Base-by-base conservation (phyloP, 306 rosid species). In the Lathyrus tuberosus region DNA sequence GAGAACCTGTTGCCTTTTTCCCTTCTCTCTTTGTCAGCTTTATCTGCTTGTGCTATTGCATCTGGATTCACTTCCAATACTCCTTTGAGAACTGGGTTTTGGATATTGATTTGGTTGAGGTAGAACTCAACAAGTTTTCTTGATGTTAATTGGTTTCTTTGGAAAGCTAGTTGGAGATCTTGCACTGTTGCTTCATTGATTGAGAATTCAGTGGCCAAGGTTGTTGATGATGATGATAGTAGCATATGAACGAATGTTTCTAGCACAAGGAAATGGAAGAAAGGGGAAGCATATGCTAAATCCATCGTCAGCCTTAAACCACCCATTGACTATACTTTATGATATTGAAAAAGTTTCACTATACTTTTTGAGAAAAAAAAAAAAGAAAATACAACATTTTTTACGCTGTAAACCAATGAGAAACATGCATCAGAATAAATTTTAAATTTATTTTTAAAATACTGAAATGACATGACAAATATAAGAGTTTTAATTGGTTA, bases 51-150 rank as follows among this genome's bases (percentile, higher is more conserved):
- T 41, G 81, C 61, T 1, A 78, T 51, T 5, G 84, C 92, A 58
- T 87, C 91, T 7, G 96, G 93, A 58, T 89, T 87, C 26, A 85
- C 72, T 69, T 87, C 96, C 17, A 84, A 26, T 0, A 87, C 88
- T 4, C 83, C 84, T 52, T 54, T 70, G 12, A 90, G 86, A 18
- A 75, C 1, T 4, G 80, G 77, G 44, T 87, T 87, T 15, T 84
- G 76, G 16, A 3, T 71, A 4, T 62, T 9, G 47, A 90, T 87
- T 42, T 79, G 48, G n/a, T 67, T 38, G 0, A 84, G 66, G 69
- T 90, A 90, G 76, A 90, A 79, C 37, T 86, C 81, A 53, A 90
- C 89, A 0, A 90, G 84, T 56, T 82, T 74, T 31, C 80, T 84
- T 2, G 96, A 90, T 35, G 84, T 87, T 60, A 90, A 79, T 49